Conservation (phyloP, 2,329 filamentous ascomycete genomes). For the Penicillium thymicola region DNA sequence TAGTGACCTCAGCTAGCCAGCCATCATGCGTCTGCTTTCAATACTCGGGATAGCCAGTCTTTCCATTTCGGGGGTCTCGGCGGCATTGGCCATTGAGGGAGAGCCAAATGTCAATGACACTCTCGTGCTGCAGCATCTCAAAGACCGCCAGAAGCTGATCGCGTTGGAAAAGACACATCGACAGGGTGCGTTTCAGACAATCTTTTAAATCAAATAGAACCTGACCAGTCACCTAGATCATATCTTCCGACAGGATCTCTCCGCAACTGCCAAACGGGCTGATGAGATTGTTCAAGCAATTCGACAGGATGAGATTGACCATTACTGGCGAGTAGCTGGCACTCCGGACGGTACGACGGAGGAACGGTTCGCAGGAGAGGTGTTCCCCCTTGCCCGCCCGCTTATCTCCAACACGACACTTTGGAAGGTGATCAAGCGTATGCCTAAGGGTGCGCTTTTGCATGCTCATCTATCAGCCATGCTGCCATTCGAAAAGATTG, state of each 20-base stretch:
- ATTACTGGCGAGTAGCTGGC: conserved; percentile 17
- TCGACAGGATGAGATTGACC: conserved; percentile 19
- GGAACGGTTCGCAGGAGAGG: conserved; percentile 67
- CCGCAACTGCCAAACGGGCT: conserved; percentile 62
- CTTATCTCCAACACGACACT: conserved; percentile 79
- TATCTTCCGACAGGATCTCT: conserved; percentile 51
- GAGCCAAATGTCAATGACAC: conserved; percentile 8
- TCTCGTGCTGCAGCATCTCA: conserved; percentile 63
- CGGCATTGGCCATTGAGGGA: neutral
- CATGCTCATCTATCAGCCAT: conserved; percentile 88
- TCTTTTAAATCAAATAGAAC: neutral
- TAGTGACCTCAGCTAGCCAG: neutral
- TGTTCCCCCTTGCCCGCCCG: conserved; percentile 82
- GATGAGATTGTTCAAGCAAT: conserved; percentile 60
- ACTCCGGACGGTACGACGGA: conserved; percentile 6
- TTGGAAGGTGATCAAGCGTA: conserved; percentile 74
- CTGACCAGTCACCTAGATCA: conserved; percentile 12
- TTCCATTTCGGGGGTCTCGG: neutral
- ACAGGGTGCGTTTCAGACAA: conserved; percentile 57
- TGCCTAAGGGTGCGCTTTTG: conserved; percentile 70
- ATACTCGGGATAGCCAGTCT: neutral
- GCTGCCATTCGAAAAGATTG: conserved; percentile 66
- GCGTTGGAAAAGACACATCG: conserved; percentile 74
- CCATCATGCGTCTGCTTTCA: neutral
- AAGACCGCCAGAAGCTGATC: conserved; percentile 69